Percentiles rank a stretch among this genome's conserved stretches.
These are phyloP conservation scores for Rubia yunnanensis DNA, from an alignment of 257 asterid species.

Conservation along the genomic window DNA sequence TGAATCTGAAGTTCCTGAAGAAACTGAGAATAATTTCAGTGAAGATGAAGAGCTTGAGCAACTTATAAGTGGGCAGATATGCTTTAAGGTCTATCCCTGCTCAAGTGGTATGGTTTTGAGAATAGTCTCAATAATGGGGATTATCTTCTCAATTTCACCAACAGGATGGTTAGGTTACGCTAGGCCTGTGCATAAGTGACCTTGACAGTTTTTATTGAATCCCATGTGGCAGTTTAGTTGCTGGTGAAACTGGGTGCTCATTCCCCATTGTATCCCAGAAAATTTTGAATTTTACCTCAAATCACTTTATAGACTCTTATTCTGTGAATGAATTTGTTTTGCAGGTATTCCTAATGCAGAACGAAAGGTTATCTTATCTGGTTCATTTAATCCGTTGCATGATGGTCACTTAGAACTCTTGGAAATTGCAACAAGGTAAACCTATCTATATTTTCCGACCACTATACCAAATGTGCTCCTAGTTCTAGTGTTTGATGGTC, in stretches of 20 bases:
- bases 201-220: background rate
- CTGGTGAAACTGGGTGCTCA: background rate
- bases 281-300: background rate
- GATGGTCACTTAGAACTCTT: constrained; percentile 90
- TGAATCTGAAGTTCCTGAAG: constrained; percentile 70
- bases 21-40: constrained; percentile 42
- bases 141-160: background rate
- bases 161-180: background rate
- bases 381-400: constrained; percentile 93
- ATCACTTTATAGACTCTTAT: constrained; percentile 11
- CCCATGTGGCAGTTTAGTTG: background rate
- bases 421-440: constrained; percentile 78
- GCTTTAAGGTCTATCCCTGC: constrained; percentile 89
- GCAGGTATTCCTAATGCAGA: constrained; percentile 47
- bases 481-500: too few species aligned
- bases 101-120: constrained; percentile 51
- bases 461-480: background rate
- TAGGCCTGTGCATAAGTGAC: background rate
- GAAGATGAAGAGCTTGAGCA: constrained; percentile 84
- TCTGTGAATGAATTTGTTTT: constrained; percentile 32
- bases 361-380: constrained; percentile 78
- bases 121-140: constrained; percentile 4
- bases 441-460: constrained; percentile 2
- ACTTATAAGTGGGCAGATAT: constrained; percentile 67
- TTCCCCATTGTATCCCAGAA: background rate